Base-by-base conservation (phyloP, 345 rosid genomes). In the Draba incana region DNA sequence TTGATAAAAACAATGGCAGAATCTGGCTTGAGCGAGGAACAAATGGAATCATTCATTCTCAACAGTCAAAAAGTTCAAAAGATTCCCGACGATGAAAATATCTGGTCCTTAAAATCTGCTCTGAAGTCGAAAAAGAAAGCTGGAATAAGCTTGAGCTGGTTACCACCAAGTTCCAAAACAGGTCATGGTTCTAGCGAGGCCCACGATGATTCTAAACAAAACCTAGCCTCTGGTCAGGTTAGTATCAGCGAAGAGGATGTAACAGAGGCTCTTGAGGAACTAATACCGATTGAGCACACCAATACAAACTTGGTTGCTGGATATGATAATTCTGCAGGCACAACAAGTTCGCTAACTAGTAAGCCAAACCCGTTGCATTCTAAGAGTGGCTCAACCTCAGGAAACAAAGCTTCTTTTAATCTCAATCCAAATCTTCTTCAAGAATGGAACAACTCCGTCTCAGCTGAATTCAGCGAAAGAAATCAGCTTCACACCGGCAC, bases 1-100 rank as follows among this genome's bases (percentile, higher is more conserved):
- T 73, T 88, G 88, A 81, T 93, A 63, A 84, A 84, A 75, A 84
- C 88, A 6, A 87, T 82, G 92, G 85, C 78, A 30, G 88, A 84
- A 79, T 83, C 89, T 61, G 94, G 97, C 25, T 79, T 85, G 70
- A 66, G 78, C 3, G 79, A 82, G 81, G 90, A 85, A 65, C 92
- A 93, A 77, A 78, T 77, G 16, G 94, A 93, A 75, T 73, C 80
- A 23, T 93, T 90, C 80, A 82, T 88, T 51, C 10, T 78, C 47
- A 88, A 83, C 73, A 83, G 86, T 76, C 98, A 93, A 78, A 90
- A 87, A 77, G 69, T 93, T 78, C 71, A 75, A 2, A 77, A 82
- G 72, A 82, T 90, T 78, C 96, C 96, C 4, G 84, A 62, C 11
- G 84, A 71, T 48, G 98, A 93, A 78, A 44, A 80, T 57, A 67